Base-by-base conservation (phyloP, 331 rosid genomes). In the Rhamnella rubrinervis region DNA sequence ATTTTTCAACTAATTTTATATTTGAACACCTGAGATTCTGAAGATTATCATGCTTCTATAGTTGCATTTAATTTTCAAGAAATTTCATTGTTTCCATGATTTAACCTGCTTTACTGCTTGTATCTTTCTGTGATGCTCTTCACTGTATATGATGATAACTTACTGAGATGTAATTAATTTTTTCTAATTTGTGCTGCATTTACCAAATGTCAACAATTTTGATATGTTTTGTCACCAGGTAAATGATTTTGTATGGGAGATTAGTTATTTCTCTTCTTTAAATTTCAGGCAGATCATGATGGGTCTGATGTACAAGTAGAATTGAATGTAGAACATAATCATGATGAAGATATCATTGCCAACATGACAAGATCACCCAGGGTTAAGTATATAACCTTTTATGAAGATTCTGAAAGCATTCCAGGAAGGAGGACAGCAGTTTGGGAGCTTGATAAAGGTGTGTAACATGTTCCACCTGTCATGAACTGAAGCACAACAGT, bases 381-480 rank as follows among this genome's bases (percentile, higher is more conserved):
- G 87, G 87, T 77, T 71, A 91, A 91, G 82, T 93, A 93, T 83
- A 82, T 93, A 55, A 91, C 98, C 21, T 93, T 74, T 74, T 93
- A 84, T 82, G 98, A 93, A 85, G 98, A 93, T 72, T 85, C 98
- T 51, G 88, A 81, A 75, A 91, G 95, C 77, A 75, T 88, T 81
- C 92, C 96, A 5, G 98, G 96, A 77, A 93, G 73, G 82, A 91
- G 95, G 85, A 91, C 97, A 25, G 97, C 98, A 20, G 91, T 91
- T 28, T 93, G 98, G 98, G 98, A 93, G 84, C 83, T 93, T 75
- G 98, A 93, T 64, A 93, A 93, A 85, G 95, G 98, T 91, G 74
- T 63, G 65, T 75, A 67, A 67, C 65, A 56, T 75, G 25, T 72
- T 78, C 78, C 63, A 73, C 67, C 60, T 61, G 49, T 75, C 59